These are phyloP conservation scores for Aspergillus ustus DNA, from an alignment of 2,329 filamentous ascomycete species.

Conservation along the genomic window DNA sequence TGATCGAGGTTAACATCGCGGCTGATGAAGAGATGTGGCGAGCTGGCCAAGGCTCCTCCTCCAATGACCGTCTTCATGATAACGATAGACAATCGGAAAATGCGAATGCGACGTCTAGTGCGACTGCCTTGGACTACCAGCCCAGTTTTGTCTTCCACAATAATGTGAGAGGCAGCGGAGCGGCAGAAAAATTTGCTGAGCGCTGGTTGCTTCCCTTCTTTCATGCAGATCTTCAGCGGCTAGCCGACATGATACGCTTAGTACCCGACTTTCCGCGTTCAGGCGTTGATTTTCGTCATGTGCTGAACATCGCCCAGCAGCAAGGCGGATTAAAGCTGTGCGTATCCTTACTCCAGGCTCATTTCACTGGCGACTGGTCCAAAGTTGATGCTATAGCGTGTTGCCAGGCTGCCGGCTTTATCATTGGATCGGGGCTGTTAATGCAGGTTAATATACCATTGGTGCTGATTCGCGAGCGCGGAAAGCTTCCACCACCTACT, in stretches of 20 bases:
- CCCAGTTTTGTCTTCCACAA: slow-evolving; percentile 60
- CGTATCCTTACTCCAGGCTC: background rate
- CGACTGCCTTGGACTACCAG: slow-evolving; percentile 33
- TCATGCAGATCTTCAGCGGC: slow-evolving; percentile 51
- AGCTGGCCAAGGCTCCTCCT: slow-evolving; percentile 12
- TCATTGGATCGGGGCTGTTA: background rate
- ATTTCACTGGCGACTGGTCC: background rate
- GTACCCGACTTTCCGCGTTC: background rate
- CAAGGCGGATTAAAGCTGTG: background rate
- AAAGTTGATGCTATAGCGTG: background rate
- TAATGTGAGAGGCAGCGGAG: slow-evolving; percentile 47
- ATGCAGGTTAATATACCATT: background rate
- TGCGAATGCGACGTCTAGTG: slow-evolving; percentile 18
- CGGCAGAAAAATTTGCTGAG: slow-evolving; percentile 49
- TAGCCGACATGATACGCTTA: no score
- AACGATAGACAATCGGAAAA: background rate
- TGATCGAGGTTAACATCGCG: slow-evolving; percentile 60
- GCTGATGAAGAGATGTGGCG: slow-evolving; percentile 45
- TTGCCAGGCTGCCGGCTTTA: background rate
- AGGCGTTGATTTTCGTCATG: background rate
- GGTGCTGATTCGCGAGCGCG: background rate
- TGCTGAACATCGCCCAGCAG: background rate
- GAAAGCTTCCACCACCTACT: background rate
- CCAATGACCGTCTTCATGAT: no score
- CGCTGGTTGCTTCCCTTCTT: slow-evolving; percentile 52